phyloP scores from a whole-genome alignment of 192 early-diverging fungal genomes.

The Backusella sp. region DNA sequence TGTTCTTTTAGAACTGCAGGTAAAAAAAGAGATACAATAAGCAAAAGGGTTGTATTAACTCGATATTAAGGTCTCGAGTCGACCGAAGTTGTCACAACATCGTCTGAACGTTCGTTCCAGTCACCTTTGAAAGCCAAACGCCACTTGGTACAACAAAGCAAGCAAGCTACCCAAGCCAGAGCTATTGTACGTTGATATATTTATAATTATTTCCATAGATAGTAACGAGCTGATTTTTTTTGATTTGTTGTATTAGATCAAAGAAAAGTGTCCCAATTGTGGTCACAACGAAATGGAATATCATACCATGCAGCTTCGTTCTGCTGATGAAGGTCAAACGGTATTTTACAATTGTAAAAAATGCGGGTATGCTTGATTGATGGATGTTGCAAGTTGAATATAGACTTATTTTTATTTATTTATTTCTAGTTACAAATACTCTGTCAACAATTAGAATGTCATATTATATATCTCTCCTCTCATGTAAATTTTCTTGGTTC shows the following conservation, averaged over 20 bases:
- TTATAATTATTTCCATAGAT: no score
- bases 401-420: not conserved
- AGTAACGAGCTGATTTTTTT: no score
- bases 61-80: slow-evolving; percentile 66
- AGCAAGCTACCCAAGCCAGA: slow-evolving; percentile 34
- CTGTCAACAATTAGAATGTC: slow-evolving; percentile 19
- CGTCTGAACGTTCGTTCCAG: slow-evolving; percentile 75
- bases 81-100: slow-evolving; percentile 79
- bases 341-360: slow-evolving; percentile 97
- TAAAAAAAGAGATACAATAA: slow-evolving; percentile 14
- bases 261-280: slow-evolving; percentile 96
- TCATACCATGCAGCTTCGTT: slow-evolving; percentile 95
- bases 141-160: slow-evolving; percentile 56
- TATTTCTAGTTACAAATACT: slow-evolving; percentile 19
- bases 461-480: not conserved
- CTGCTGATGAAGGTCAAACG: slow-evolving; percentile 99
- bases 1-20: slow-evolving; percentile 60
- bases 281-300: slow-evolving; percentile 92
- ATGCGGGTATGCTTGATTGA: slow-evolving; percentile 73
- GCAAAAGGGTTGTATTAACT: not conserved
- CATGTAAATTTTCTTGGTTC: not conserved
- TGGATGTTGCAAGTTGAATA: not conserved
- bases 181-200: slow-evolving; percentile 42
- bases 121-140: slow-evolving; percentile 70
- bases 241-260: slow-evolving; percentile 53